These are phyloP conservation scores for Canavalia ensiformis DNA, from an alignment of 306 rosid genomes.

Conservation along the genomic window DNA sequence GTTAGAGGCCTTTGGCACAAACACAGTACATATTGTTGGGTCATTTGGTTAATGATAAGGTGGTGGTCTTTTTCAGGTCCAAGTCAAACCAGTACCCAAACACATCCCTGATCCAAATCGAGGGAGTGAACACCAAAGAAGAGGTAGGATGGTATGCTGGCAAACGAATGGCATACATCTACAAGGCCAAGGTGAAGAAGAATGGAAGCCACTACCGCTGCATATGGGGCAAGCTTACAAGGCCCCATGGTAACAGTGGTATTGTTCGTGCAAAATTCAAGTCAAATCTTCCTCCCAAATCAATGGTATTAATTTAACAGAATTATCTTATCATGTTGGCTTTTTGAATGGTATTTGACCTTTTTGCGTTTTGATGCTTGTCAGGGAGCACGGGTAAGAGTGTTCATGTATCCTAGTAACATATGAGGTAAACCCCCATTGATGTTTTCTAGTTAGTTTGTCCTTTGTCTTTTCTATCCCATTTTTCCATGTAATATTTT, in stretches of 20 bases:
- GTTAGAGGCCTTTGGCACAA: neutral
- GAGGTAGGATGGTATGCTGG: slow-evolving; percentile 92
- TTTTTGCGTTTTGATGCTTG: slow-evolving; percentile 13
- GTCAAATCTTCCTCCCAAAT: slow-evolving; percentile 89
- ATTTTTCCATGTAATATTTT: neutral
- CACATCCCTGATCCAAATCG: slow-evolving; percentile 83
- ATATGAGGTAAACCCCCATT: slow-evolving; percentile 63
- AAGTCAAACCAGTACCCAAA: slow-evolving; percentile 94
- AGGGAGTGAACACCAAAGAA: slow-evolving; percentile 95
- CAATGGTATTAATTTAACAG: slow-evolving; percentile 66
- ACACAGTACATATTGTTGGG: too few relatives aligned
- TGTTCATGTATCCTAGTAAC: slow-evolving; percentile 93
- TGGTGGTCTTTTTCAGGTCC: slow-evolving; percentile 61
- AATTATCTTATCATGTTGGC: neutral
- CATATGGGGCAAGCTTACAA: slow-evolving; percentile 89
- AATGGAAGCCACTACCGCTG: slow-evolving; percentile 88
- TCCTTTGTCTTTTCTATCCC: neutral
- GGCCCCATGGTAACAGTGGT: slow-evolving; percentile 96
- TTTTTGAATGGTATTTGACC: slow-evolving; percentile 12
- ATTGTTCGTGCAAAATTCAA: slow-evolving; percentile 91
- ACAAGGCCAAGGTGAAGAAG: slow-evolving; percentile 93
- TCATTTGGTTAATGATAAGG: neutral
- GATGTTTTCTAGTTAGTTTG: neutral
- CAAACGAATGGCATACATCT: slow-evolving; percentile 86
- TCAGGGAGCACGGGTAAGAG: slow-evolving; percentile 91